Conservation (phyloP, 2,329 filamentous ascomycete genomes). For the Phialophora chinensis region DNA sequence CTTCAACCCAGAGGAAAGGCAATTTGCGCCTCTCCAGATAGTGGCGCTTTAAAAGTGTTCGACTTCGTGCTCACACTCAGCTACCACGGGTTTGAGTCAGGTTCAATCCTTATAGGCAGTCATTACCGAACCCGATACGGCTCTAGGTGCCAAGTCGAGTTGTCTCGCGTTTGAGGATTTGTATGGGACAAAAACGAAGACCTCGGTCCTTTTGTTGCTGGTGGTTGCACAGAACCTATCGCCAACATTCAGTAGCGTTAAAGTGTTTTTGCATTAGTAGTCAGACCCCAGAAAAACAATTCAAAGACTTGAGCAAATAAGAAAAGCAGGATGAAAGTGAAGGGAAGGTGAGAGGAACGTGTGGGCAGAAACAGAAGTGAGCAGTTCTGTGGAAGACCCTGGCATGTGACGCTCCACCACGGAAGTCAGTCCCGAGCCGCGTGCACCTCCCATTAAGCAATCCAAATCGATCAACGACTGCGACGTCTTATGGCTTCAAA, state of each 20-base stretch:
- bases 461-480: background rate
- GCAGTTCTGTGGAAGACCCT: background rate
- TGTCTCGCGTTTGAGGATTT: background rate
- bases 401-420: background rate
- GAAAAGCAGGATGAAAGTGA: background rate
- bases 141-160: background rate
- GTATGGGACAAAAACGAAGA: background rate
- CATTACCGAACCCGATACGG: background rate
- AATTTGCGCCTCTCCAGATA: background rate
- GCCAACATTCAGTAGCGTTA: background rate
- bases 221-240: background rate
- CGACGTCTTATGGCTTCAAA: conserved; percentile 1
- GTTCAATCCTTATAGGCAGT: background rate
- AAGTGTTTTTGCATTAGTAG: no score
- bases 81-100: background rate
- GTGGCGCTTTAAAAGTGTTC: background rate
- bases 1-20: background rate
- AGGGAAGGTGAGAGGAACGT: background rate
- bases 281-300: no score
- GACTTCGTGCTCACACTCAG: background rate
- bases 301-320: background rate
- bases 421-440: background rate
- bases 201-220: background rate
- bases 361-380: background rate
- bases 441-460: background rate